phyloP scores from a whole-genome alignment of 371 early-diverging fungal species.

The Gilbertella persicaria region DNA sequence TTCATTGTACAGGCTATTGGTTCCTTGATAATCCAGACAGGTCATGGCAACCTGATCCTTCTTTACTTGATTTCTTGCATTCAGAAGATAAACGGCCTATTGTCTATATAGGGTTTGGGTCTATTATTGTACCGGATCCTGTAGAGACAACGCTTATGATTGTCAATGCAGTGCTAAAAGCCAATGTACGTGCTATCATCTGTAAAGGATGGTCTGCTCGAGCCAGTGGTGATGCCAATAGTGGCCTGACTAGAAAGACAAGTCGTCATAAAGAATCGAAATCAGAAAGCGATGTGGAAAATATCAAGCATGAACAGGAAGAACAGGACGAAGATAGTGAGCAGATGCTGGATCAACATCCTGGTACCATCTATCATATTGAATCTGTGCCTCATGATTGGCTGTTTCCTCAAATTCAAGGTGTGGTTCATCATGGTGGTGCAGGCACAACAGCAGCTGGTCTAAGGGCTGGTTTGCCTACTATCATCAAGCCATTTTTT shows the following conservation, averaged over 20 bases:
- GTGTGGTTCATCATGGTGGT: constrained; percentile 87
- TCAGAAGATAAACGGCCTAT: constrained; percentile 52
- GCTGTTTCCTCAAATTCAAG: constrained; percentile 77
- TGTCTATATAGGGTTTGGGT: constrained; percentile 87
- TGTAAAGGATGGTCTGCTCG: constrained; percentile 82
- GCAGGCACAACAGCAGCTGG: constrained; percentile 88
- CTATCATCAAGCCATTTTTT: constrained; percentile 81
- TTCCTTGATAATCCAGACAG: constrained; percentile 70
- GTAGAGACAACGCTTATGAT: constrained; percentile 66
- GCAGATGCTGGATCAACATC: constrained; percentile 30
- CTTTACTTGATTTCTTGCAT: constrained; percentile 58
- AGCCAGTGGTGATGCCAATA: neutral
- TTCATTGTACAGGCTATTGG: constrained; percentile 80
- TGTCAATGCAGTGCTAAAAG: constrained; percentile 66
- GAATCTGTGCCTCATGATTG: constrained; percentile 83
- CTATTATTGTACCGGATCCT: constrained; percentile 80
- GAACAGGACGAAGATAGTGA: constrained; percentile 30
- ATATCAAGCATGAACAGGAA: constrained; percentile 19
- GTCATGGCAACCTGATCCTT: constrained; percentile 60
- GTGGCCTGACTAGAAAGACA: constrained; percentile 1
- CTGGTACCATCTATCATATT: constrained; percentile 52
- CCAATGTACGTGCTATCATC: constrained; percentile 74
- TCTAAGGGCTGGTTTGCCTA: constrained; percentile 72
- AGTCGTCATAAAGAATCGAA: constrained; percentile 13
- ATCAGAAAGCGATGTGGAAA: constrained; percentile 10